Conservation (phyloP, 805 yeast species). For the Yarrowia porcina region DNA sequence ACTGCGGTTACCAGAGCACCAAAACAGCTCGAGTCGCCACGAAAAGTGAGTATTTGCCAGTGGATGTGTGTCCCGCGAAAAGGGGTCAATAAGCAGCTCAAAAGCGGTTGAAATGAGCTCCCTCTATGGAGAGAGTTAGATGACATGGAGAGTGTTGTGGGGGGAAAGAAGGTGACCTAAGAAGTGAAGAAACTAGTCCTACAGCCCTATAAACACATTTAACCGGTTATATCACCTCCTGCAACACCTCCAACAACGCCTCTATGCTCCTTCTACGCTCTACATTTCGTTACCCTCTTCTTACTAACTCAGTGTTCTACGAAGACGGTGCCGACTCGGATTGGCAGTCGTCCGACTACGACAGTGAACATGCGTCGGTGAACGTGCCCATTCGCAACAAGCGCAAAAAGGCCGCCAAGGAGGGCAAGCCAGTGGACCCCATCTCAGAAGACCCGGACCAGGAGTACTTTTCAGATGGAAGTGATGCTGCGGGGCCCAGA, state of each 20-base stretch:
- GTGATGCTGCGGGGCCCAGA: slow-evolving; percentile 4
- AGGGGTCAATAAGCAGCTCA: too few relatives aligned
- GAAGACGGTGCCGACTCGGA: slow-evolving; percentile 20
- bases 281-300: too few relatives aligned
- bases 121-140: too few relatives aligned
- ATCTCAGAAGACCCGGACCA: slow-evolving; percentile 4
- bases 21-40: background rate
- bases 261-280: too few relatives aligned
- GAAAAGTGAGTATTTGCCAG: background rate
- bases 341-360: slow-evolving; percentile 23
- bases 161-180: too few relatives aligned
- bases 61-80: too few relatives aligned
- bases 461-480: background rate
- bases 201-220: too few relatives aligned
- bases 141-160: too few relatives aligned
- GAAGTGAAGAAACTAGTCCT: too few relatives aligned
- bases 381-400: background rate
- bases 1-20: background rate
- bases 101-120: too few relatives aligned
- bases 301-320: slow-evolving; percentile 6
- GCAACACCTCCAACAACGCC: too few relatives aligned
- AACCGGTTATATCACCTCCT: too few relatives aligned
- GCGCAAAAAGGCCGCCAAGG: background rate
- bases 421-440: background rate
- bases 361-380: slow-evolving; percentile 13